Base-by-base conservation (phyloP, 805 yeast genomes). In the Wickerhamomyces chambardii region DNA sequence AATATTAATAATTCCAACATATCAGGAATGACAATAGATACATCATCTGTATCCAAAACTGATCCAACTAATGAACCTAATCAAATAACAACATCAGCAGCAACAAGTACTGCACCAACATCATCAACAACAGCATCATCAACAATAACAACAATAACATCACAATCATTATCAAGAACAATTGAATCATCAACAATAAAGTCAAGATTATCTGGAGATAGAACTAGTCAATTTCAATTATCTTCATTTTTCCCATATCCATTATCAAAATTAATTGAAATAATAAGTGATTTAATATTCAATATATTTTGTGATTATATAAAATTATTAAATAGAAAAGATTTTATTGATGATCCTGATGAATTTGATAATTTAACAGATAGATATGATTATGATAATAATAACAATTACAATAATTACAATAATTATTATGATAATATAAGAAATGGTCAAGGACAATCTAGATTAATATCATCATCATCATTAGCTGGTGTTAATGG, bases 161-260 rank as follows among this genome's bases (percentile, higher is more conserved):
- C n/a, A 21, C 24, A 10, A 21, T 21, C 7, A 21, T 8, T 21
- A 21, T 21, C 24, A 21, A 21, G 7, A 21, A 8, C 10, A 21
- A 21, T 21, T 8, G 24, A 21, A 10, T n/a, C n/a, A n/a, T n/a
- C n/a, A n/a, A n/a, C n/a, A n/a, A n/a, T n/a, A n/a, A n/a, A n/a
- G n/a, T n/a, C 24, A 21, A 21, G 12, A 10, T 9, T 5, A 12
- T 24, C 12, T 24, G 52, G 52, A 27, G 52, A 48, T 26, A 33
- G 46, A 19, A 46, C 52, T 4, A 26, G 40, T 3, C 47, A 43
- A 24, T 48, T 48, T 32, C 43, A 70, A 11, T 42, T 66, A 12
- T 42, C 51, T 36, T 61, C 70, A 2, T 64, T 65, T 46, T 64
- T 65, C 50, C 72, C 70, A 2, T 45, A 45, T 15, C 70, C 70